Percentiles rank a stretch among this genome's conserved stretches.
Conservation (phyloP, 2,329 filamentous ascomycete genomes). For the Amauroascus verrucosus region DNA sequence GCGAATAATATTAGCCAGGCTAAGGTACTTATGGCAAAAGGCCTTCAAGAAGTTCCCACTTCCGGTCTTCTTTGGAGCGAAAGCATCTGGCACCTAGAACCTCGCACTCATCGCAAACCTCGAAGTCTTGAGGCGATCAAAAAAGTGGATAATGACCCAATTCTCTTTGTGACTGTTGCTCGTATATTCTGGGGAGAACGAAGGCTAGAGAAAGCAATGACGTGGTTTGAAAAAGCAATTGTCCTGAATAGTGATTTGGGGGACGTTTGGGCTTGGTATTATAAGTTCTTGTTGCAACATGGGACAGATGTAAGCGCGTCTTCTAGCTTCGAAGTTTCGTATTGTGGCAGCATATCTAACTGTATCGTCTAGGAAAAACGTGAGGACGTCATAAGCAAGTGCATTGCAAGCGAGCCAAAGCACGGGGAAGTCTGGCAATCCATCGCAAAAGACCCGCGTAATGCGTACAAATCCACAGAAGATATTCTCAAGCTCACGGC, state of each 20-base stretch:
- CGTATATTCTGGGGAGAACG: slow-evolving; percentile 94
- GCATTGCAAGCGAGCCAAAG: slow-evolving; percentile 69
- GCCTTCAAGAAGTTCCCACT: slow-evolving; percentile 79
- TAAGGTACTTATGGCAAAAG: slow-evolving; percentile 84
- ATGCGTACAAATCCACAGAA: slow-evolving; percentile 63
- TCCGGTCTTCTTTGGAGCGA: slow-evolving; percentile 86
- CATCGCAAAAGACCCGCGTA: slow-evolving; percentile 74
- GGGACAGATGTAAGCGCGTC: slow-evolving; percentile 58
- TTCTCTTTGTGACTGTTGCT: slow-evolving; percentile 81
- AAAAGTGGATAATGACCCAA: slow-evolving; percentile 85
- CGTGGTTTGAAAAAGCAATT: slow-evolving; percentile 95
- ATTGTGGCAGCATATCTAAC: slow-evolving; percentile 11
- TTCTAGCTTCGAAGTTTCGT: neutral
- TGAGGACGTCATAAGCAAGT: slow-evolving; percentile 71
- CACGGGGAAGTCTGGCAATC: slow-evolving; percentile 89
- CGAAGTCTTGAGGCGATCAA: slow-evolving; percentile 90
- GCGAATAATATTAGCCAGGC: slow-evolving; percentile 68
- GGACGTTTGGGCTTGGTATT: slow-evolving; percentile 98
- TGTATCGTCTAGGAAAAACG: slow-evolving; percentile 58
- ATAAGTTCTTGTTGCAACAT: slow-evolving; percentile 83
- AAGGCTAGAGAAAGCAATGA: slow-evolving; percentile 83
- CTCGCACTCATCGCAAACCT: slow-evolving; percentile 83
- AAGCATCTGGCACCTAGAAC: slow-evolving; percentile 88
- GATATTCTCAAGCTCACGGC: slow-evolving; percentile 69
- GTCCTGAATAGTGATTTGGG: slow-evolving; percentile 76